These are phyloP conservation scores for Blastomyces gilchristii DNA, from an alignment of 2,329 filamentous ascomycete species.

Conservation along the genomic window DNA sequence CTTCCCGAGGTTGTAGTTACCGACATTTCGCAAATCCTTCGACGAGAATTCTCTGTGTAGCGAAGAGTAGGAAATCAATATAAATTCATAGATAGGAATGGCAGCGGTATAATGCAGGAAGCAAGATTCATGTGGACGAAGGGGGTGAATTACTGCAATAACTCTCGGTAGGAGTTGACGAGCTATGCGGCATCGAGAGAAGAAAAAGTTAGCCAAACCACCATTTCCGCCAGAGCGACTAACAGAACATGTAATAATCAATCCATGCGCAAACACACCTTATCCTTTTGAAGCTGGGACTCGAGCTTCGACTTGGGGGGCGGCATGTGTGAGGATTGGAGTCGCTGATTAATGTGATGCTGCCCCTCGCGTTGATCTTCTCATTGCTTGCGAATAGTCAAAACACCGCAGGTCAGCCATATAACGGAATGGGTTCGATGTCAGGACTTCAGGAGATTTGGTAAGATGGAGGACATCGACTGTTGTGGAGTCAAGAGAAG, in stretches of 20 bases:
- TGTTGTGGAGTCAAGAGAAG: background rate
- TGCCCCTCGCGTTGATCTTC: conserved; percentile 6
- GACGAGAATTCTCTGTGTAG: conserved; percentile 75
- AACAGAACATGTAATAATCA: background rate
- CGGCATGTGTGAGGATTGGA: conserved; percentile 34
- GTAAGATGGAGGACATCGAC: background rate
- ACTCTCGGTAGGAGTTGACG: conserved; percentile 89
- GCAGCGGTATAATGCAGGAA: background rate
- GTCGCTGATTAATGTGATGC: background rate
- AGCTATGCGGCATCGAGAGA: conserved; percentile 50
- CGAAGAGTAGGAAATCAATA: conserved; percentile 13
- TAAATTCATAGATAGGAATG: background rate
- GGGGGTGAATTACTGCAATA: conserved; percentile 64
- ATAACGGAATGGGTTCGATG: background rate
- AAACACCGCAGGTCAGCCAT: conserved; percentile 2
- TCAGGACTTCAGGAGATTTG: background rate
- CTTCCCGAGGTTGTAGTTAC: conserved; percentile 84
- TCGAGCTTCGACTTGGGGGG: conserved; percentile 36
- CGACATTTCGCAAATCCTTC: conserved; percentile 80
- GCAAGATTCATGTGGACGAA: conserved; percentile 8
- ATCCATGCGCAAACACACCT: conserved; percentile 34
- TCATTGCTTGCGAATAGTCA: conserved; percentile 2
- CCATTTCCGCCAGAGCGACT: conserved; percentile 4
- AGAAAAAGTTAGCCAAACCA: conserved; percentile 16
- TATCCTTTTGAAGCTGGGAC: conserved; percentile 51